A percentile compares a stretch with the other conserved stretches of the same genome.
Evolutionary conservation across 164 flowering plant genomes (phyloP).

Genomic region (Tetrastigma voinierianum): DNA sequence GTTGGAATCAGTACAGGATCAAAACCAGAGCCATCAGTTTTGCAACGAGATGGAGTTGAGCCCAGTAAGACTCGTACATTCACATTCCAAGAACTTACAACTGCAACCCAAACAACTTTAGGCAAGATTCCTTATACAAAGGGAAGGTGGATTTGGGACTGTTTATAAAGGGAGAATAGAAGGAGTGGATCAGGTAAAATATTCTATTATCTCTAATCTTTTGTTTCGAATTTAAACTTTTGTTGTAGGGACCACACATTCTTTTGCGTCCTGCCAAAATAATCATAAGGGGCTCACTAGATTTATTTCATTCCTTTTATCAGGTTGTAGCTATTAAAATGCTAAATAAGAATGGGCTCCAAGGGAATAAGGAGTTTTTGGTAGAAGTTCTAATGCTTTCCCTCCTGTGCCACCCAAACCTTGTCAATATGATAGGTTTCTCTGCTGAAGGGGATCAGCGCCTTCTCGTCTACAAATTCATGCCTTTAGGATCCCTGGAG

Average conservation of each 20-base stretch:
- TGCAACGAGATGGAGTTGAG: not conserved
- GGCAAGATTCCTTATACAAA: conserved; percentile 18
- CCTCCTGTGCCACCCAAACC: conserved; percentile 31
- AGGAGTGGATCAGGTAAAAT: conserved; percentile 21
- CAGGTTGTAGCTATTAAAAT: conserved; percentile 34
- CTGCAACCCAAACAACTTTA: conserved; percentile 31
- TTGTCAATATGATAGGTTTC: conserved; percentile 27
- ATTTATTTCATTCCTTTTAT: too few species aligned
- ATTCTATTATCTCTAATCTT: not conserved
- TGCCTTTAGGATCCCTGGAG: conserved; percentile 45
- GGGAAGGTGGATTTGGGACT: conserved; percentile 34
- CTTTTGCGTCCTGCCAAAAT: not conserved
- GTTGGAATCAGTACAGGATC: not conserved
- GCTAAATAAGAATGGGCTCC: conserved; percentile 20
- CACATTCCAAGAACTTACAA: conserved; percentile 26
- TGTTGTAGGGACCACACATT: not conserved
- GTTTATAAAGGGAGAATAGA: conserved; percentile 27
- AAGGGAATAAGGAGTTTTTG: conserved; percentile 34
- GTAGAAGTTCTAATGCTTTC: conserved; percentile 40
- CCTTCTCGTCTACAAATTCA: conserved; percentile 43
- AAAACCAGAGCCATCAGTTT: not conserved
- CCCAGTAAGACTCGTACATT: conserved; percentile 9
- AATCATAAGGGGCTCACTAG: not conserved
- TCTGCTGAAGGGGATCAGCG: conserved; percentile 42
- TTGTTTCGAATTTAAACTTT: too few species aligned